A percentile compares a stretch with the other conserved stretches of the same genome.
Conservation (phyloP, 2,329 filamentous ascomycete species). For the Claviceps fusiformis region DNA sequence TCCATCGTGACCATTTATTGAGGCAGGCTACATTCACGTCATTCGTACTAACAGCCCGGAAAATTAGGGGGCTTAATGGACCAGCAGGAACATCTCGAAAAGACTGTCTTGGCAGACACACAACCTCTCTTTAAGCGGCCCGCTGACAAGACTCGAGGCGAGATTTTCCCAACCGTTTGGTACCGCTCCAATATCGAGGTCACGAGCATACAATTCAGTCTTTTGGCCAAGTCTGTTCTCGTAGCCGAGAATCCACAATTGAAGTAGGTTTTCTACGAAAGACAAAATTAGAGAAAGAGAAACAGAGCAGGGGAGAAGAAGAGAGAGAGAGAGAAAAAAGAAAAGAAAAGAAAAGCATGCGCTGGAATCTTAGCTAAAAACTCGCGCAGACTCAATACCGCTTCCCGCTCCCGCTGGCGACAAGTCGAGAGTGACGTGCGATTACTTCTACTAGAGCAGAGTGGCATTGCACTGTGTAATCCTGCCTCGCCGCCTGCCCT, state of each 20-base stretch:
- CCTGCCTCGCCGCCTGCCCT: slow-evolving; percentile 23
- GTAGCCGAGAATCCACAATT: slow-evolving; percentile 25
- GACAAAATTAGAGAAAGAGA: neutral
- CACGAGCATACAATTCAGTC: slow-evolving; percentile 25
- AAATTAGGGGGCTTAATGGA: slow-evolving; percentile 20
- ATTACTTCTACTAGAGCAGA: slow-evolving; percentile 23
- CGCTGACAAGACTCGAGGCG: slow-evolving; percentile 22
- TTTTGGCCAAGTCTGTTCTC: slow-evolving; percentile 26
- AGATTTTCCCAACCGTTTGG: slow-evolving; percentile 27
- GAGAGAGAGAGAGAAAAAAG: neutral
- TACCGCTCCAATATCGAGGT: slow-evolving; percentile 25
- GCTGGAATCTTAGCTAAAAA: neutral
- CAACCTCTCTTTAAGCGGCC: slow-evolving; percentile 21
- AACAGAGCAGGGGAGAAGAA: neutral
- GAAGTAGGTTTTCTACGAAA: slow-evolving; percentile 12
- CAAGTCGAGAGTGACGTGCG: slow-evolving; percentile 25
- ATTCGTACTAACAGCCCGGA: neutral
- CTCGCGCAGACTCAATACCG: slow-evolving; percentile 5
- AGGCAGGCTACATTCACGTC: neutral
- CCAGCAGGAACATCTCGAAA: slow-evolving; percentile 23
- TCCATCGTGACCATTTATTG: neutral
- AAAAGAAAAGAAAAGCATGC: neutral
- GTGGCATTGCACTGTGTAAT: slow-evolving; percentile 27
- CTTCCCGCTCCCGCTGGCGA: slow-evolving; percentile 19
- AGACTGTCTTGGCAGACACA: slow-evolving; percentile 17